Evolutionary conservation across 2,329 filamentous ascomycete species (phyloP).

Genomic region (Lecanicillium sp.): DNA sequence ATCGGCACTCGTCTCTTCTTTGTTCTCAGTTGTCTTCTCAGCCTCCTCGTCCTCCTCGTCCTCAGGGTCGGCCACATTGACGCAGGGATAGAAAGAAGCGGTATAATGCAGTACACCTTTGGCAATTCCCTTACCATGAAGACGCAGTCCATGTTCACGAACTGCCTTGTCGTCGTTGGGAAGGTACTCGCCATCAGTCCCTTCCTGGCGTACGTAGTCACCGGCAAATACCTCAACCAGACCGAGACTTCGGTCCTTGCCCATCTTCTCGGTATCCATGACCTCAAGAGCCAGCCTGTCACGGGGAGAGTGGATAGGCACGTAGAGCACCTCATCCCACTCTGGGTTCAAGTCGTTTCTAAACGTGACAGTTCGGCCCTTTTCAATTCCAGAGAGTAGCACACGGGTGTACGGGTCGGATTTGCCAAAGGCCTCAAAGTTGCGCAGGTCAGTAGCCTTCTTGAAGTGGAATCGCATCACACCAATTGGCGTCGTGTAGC

Average conservation of each 20-base stretch:
- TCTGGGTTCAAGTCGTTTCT: slow-evolving; percentile 92
- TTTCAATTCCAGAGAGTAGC: slow-evolving; percentile 81
- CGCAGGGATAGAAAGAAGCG: slow-evolving; percentile 79
- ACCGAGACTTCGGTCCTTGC: slow-evolving; percentile 83
- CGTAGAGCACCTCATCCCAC: slow-evolving; percentile 92
- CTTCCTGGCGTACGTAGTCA: slow-evolving; percentile 66
- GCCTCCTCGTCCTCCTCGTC: slow-evolving; percentile 59
- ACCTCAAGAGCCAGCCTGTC: slow-evolving; percentile 86
- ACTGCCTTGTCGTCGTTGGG: slow-evolving; percentile 67
- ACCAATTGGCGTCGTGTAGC: slow-evolving; percentile 88
- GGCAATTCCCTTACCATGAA: slow-evolving; percentile 61
- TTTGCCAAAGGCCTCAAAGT: slow-evolving; percentile 91
- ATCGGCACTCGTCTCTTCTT: slow-evolving; percentile 10
- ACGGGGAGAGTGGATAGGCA: slow-evolving; percentile 76
- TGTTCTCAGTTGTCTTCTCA: slow-evolving; percentile 14
- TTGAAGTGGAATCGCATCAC: slow-evolving; percentile 93
- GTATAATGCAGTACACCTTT: slow-evolving; percentile 82
- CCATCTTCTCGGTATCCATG: slow-evolving; percentile 91
- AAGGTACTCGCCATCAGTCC: slow-evolving; percentile 71
- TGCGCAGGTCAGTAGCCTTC: slow-evolving; percentile 73
- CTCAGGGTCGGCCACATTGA: slow-evolving; percentile 83
- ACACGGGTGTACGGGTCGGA: slow-evolving; percentile 92
- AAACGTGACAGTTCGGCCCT: slow-evolving; percentile 88
- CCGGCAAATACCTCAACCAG: slow-evolving; percentile 66
- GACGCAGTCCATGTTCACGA: slow-evolving; percentile 58